A percentile compares a stretch with the other conserved stretches of the same genome.
Conservation (phyloP, 1,284 basidiomycete species). For the Naganishia liquefaciens region DNA sequence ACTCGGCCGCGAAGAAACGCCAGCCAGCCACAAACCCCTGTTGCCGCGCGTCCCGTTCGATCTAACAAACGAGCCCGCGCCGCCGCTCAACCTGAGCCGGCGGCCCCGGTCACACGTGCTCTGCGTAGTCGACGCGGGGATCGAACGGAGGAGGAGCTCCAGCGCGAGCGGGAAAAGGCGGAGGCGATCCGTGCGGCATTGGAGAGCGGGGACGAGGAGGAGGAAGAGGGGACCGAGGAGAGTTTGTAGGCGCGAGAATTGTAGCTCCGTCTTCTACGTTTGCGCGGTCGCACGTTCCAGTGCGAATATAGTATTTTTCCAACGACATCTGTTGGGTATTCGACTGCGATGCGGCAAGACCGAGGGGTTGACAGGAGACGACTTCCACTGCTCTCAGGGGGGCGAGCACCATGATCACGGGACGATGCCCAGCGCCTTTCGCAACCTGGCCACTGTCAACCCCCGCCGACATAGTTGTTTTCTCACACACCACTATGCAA, state of each 20-base stretch:
- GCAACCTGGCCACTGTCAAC: too few relatives aligned
- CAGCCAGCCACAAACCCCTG: not conserved
- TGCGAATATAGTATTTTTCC: too few relatives aligned
- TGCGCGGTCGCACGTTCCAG: not conserved
- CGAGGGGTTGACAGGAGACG: too few relatives aligned
- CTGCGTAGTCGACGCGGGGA: constrained; percentile 39
- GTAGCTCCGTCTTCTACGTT: not conserved
- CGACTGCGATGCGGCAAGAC: too few relatives aligned
- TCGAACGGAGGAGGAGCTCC: constrained; percentile 38
- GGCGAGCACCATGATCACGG: too few relatives aligned
- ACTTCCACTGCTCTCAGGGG: too few relatives aligned
- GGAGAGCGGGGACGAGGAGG: constrained; percentile 32
- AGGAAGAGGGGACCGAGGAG: not conserved
- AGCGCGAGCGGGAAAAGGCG: constrained; percentile 40
- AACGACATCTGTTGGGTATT: too few relatives aligned
- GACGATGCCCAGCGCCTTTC: too few relatives aligned
- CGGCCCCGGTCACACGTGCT: constrained; percentile 33
- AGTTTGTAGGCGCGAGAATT: not conserved
- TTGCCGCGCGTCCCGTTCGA: constrained; percentile 5
- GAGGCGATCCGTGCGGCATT: constrained; percentile 37
- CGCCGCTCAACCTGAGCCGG: constrained; percentile 20
- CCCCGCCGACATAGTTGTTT: too few relatives aligned
- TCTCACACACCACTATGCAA: too few relatives aligned
- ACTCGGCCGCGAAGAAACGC: not conserved
- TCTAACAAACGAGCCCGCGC: not conserved